Evolutionary conservation across 192 early-diverging fungal species (phyloP).

Genomic region (Hyaloraphidium curvatum): DNA sequence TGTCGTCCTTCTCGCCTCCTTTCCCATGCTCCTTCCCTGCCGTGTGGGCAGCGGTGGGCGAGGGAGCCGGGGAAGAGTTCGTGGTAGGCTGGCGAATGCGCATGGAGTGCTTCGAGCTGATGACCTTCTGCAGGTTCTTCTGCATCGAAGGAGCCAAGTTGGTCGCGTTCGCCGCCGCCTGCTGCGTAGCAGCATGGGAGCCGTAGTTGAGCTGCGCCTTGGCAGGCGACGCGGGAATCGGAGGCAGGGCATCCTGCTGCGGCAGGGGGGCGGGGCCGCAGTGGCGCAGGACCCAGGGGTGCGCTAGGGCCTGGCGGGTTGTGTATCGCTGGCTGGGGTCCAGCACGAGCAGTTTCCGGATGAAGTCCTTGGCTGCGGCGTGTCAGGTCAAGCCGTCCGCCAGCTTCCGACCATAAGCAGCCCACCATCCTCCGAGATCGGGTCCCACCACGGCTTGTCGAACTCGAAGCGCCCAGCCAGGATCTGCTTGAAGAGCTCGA

Average conservation of each 20-base stretch:
- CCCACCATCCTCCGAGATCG: conserved; percentile 4
- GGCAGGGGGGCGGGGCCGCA: neutral
- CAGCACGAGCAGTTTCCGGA: conserved; percentile 36
- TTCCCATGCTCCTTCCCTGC: too few species aligned
- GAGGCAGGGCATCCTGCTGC: neutral
- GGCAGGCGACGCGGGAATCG: too few species aligned
- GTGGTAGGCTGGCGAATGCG: too few species aligned
- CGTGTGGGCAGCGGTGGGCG: too few species aligned
- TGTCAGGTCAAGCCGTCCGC: neutral
- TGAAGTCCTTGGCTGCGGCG: conserved; percentile 55
- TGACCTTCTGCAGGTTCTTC: conserved; percentile 4
- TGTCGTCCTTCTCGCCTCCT: too few species aligned
- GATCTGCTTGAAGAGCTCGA: conserved; percentile 7
- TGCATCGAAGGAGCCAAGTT: neutral
- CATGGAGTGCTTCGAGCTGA: neutral
- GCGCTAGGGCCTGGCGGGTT: conserved; percentile 55
- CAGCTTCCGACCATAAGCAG: too few species aligned
- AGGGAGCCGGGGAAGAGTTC: too few species aligned
- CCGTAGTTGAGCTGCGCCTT: too few species aligned
- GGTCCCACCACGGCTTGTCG: conserved; percentile 6
- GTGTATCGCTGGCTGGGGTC: conserved; percentile 57
- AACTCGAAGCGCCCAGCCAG: conserved; percentile 4
- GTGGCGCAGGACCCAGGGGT: conserved; percentile 48
- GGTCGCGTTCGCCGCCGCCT: neutral
- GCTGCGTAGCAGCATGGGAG: too few species aligned